Conservation (phyloP, 2,329 filamentous ascomycete genomes). For the Ceratocystis diversiconidia region DNA sequence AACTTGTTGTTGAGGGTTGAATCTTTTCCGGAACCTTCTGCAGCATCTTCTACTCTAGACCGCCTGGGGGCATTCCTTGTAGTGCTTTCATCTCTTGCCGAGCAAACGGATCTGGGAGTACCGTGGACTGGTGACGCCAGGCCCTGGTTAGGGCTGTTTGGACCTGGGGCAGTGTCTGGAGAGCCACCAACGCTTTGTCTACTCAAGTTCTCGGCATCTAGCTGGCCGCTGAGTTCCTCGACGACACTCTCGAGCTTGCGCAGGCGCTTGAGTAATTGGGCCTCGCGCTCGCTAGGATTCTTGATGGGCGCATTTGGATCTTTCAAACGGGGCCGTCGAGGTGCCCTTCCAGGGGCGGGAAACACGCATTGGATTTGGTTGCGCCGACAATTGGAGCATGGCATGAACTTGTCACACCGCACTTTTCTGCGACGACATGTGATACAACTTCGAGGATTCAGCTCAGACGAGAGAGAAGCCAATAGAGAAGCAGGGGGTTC, state of each 20-base stretch:
- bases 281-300: slow-evolving; percentile 48
- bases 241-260: slow-evolving; percentile 64
- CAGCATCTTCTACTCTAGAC: background rate
- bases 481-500: slow-evolving; percentile 14
- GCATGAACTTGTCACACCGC: slow-evolving; percentile 64
- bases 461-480: slow-evolving; percentile 20
- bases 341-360: slow-evolving; percentile 58
- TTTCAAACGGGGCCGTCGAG: slow-evolving; percentile 50
- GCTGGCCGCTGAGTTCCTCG: slow-evolving; percentile 50
- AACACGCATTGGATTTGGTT: slow-evolving; percentile 60
- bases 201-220: slow-evolving; percentile 37
- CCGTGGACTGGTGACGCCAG: slow-evolving; percentile 10
- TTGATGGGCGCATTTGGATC: slow-evolving; percentile 48
- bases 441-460: slow-evolving; percentile 37
- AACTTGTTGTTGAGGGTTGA: slow-evolving; percentile 15
- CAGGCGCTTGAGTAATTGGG: slow-evolving; percentile 57
- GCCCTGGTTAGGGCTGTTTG: slow-evolving; percentile 5
- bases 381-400: slow-evolving; percentile 60
- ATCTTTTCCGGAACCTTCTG: slow-evolving; percentile 8
- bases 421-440: slow-evolving; percentile 48
- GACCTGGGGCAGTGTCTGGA: slow-evolving; percentile 9
- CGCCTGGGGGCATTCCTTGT: background rate
- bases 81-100: background rate
- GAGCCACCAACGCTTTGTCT: slow-evolving; percentile 11
- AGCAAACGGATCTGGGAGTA: slow-evolving; percentile 9